A percentile compares a stretch with the other conserved stretches of the same genome.
Conservation (phyloP, 352 stramenopile genomes). For the Globisporangium megalacanthum region DNA sequence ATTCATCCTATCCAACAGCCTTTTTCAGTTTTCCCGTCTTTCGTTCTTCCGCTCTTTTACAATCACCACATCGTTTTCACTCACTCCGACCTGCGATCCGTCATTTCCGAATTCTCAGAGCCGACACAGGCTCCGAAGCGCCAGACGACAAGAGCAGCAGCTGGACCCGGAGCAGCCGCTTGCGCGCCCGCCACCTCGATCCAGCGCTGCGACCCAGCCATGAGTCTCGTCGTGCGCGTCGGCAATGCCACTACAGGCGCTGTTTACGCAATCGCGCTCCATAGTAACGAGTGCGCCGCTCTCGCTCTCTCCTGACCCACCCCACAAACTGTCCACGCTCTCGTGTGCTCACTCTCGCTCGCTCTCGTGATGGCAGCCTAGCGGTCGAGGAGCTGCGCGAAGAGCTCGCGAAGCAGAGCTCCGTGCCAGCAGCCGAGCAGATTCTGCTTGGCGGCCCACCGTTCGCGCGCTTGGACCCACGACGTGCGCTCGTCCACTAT, state of each 20-base stretch:
- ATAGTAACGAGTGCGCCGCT: constrained; percentile 41
- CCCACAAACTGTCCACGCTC: background rate
- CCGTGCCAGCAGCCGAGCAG: constrained; percentile 61
- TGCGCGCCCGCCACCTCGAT: constrained; percentile 5
- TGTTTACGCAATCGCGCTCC: constrained; percentile 28
- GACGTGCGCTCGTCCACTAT: constrained; percentile 63
- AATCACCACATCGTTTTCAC: too few species aligned
- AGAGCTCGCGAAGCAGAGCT: constrained; percentile 46
- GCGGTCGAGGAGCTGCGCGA: constrained; percentile 66
- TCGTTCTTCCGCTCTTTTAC: too few species aligned
- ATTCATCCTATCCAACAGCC: too few species aligned
- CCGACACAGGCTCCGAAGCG: background rate
- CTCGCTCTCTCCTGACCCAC: background rate
- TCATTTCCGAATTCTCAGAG: background rate
- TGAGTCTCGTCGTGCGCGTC: constrained; percentile 28
- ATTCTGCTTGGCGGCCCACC: constrained; percentile 77
- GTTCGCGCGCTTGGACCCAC: constrained; percentile 69
- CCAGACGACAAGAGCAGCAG: too few species aligned
- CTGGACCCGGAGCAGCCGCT: constrained; percentile 16
- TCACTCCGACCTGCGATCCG: too few species aligned
- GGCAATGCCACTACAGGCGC: constrained; percentile 41
- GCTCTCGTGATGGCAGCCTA: constrained; percentile 29
- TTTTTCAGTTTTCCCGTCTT: too few species aligned
- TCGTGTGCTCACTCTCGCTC: background rate
- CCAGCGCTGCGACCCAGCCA: constrained; percentile 12